Conservation (phyloP, 257 asterid species). For the Lycium barbarum region DNA sequence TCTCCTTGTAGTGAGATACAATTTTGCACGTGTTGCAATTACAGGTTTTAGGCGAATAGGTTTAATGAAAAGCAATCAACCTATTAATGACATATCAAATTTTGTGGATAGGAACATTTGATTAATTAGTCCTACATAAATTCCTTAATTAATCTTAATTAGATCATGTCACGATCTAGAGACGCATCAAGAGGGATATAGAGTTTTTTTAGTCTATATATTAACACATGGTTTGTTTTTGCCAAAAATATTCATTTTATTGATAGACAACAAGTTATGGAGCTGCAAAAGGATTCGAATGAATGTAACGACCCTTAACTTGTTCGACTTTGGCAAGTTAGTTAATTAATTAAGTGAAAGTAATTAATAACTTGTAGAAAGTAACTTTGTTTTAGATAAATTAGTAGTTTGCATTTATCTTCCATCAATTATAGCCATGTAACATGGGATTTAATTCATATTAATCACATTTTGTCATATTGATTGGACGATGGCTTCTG, state of each 20-base stretch:
- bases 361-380: slow-evolving; percentile 10
- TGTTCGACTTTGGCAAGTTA: slow-evolving; percentile 18
- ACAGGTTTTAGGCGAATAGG: too few species aligned
- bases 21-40: too few species aligned
- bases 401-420: slow-evolving; percentile 16
- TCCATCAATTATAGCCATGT: background rate
- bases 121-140: background rate
- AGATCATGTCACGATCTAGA: background rate
- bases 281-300: background rate
- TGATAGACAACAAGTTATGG: slow-evolving; percentile 8
- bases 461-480: background rate
- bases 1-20: too few species aligned
- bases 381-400: background rate
- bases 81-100: slow-evolving; percentile 5
- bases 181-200: too few species aligned
- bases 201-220: background rate
- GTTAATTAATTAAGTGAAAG: background rate
- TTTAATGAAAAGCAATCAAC: too few species aligned
- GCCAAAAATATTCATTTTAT: background rate
- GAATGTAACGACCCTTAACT: background rate
- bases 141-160: background rate
- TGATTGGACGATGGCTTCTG: background rate
- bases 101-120: background rate
- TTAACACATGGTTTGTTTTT: slow-evolving; percentile 16
- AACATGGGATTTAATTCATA: background rate